These are phyloP conservation scores for Picea sitchensis DNA, from an alignment of 75 land plant species.

Conservation along the genomic window DNA sequence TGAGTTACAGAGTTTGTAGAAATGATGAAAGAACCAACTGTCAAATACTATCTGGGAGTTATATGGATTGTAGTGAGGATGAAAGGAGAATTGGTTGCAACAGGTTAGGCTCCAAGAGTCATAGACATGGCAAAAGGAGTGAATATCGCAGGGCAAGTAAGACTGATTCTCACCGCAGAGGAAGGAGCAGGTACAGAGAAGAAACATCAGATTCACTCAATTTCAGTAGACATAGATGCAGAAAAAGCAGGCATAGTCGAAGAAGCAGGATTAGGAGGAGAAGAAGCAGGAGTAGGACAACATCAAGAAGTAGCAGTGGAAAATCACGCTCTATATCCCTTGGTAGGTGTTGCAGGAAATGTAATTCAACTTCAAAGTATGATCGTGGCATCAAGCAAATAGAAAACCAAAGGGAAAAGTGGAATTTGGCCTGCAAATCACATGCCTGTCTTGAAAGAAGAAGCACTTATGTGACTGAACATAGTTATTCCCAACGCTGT, in stretches of 20 bases:
- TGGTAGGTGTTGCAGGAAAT: neutral
- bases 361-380: neutral
- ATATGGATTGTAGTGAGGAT: neutral
- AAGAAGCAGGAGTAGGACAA: neutral
- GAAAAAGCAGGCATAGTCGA: neutral
- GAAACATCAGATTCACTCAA: neutral
- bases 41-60: neutral
- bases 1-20: neutral
- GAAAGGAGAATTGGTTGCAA: neutral
- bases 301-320: neutral
- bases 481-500: neutral
- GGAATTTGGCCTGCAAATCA: neutral
- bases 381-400: neutral
- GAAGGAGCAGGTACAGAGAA: neutral
- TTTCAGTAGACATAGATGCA: neutral
- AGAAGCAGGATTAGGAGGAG: neutral
- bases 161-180: neutral
- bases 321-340: neutral
- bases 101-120: conserved; percentile 6
- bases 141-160: neutral
- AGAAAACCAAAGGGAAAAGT: conserved; percentile 3
- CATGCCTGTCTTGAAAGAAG: neutral
- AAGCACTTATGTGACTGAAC: neutral
- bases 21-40: neutral
- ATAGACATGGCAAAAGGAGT: neutral